These are phyloP conservation scores for Gelatoporia subvermispora DNA, from an alignment of 768 basidiomycete genomes.

Conservation along the genomic window DNA sequence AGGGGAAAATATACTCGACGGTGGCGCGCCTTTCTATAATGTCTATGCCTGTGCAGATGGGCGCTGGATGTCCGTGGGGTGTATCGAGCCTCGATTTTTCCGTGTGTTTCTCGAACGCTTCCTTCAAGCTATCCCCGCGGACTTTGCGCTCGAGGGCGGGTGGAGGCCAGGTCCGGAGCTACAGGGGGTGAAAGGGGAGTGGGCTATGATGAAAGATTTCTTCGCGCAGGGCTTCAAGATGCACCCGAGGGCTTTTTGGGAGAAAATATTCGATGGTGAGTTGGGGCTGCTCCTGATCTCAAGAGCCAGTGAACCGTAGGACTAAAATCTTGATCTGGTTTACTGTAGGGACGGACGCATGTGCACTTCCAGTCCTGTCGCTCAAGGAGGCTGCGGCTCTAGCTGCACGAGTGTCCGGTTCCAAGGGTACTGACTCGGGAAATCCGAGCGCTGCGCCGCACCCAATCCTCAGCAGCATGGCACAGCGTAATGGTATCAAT, in stretches of 20 bases:
- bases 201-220: slow-evolving; percentile 54
- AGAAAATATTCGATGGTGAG: slow-evolving; percentile 58
- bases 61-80: slow-evolving; percentile 72
- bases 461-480: no score
- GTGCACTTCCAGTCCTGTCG: slow-evolving; percentile 63
- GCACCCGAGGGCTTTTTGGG: slow-evolving; percentile 65
- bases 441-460: no score
- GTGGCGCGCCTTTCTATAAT: slow-evolving; percentile 75
- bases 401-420: slow-evolving; percentile 19
- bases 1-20: slow-evolving; percentile 63
- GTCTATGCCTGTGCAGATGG: slow-evolving; percentile 72
- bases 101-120: slow-evolving; percentile 54
- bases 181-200: slow-evolving; percentile 44
- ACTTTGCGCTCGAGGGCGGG: slow-evolving; percentile 38
- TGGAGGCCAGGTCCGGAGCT: slow-evolving; percentile 51
- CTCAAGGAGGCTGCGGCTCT: slow-evolving; percentile 53
- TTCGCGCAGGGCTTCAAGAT: slow-evolving; percentile 59
- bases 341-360: slow-evolving; percentile 61
- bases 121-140: slow-evolving; percentile 40
- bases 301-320: not conserved
- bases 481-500: no score
- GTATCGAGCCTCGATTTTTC: slow-evolving; percentile 73
- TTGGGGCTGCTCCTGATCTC: slow-evolving; percentile 1
- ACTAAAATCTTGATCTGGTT: not conserved
- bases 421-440: no score